A percentile compares a stretch with the other conserved stretches of the same genome.
phyloP scores from a whole-genome alignment of 2,329 filamentous ascomycete species.

The Monilinia vaccinii-corymbosi region DNA sequence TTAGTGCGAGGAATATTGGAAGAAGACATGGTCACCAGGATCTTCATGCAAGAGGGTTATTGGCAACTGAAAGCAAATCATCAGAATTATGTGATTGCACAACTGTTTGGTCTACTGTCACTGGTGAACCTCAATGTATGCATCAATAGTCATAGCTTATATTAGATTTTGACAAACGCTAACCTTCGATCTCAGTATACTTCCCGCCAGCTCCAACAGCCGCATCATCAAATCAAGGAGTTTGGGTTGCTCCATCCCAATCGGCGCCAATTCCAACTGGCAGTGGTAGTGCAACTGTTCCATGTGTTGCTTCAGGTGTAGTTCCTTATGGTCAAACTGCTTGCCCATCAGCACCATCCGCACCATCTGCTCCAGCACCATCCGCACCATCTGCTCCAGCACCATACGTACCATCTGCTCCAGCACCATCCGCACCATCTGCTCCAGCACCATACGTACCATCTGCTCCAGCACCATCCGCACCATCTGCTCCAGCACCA shows the following conservation, averaged over 20 bases:
- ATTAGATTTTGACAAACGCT: not conserved
- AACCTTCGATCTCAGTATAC: slow-evolving; percentile 15
- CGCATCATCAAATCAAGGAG: slow-evolving; percentile 11
- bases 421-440: no score
- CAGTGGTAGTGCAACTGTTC: not conserved
- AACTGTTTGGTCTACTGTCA: slow-evolving; percentile 64
- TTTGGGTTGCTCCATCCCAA: not conserved
- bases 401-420: no score
- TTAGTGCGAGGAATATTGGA: slow-evolving; percentile 45
- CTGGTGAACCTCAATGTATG: slow-evolving; percentile 57
- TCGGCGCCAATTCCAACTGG: no score
- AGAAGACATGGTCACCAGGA: slow-evolving; percentile 44
- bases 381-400: no score
- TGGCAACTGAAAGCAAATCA: slow-evolving; percentile 16
- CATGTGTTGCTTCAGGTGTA: not conserved
- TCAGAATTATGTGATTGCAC: slow-evolving; percentile 57
- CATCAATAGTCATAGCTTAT: not conserved
- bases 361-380: not conserved
- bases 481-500: not conserved
- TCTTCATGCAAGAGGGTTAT: slow-evolving; percentile 42
- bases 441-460: no score
- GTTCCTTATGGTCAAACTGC: not conserved
- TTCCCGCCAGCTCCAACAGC: slow-evolving; percentile 22
- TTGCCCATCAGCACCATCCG: not conserved
- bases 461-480: slow-evolving; percentile 12